Evolutionary conservation across 148 eudicot species (phyloP).

Genomic region (Polygonum maritimum): DNA sequence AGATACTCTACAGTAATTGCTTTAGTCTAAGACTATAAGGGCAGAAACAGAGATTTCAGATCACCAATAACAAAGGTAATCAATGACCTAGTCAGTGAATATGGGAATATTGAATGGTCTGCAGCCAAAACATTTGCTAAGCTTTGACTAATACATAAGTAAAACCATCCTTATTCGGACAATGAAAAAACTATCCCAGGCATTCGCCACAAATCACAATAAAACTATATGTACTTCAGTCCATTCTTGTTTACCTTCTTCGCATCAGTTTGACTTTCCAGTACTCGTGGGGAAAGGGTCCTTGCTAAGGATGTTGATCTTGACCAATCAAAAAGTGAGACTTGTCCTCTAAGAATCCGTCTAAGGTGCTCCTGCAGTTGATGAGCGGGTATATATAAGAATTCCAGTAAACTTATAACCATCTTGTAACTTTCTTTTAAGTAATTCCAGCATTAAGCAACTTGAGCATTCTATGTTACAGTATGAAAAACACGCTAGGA

Average conservation of each 20-base stretch:
- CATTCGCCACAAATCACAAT: neutral
- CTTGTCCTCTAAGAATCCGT: slow-evolving; percentile 96
- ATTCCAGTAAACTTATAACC: neutral
- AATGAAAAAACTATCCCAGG: neutral
- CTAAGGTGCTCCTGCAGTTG: slow-evolving; percentile 79
- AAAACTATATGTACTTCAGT: neutral
- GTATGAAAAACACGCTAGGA: no score
- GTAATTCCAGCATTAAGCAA: neutral
- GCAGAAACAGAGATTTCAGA: neutral
- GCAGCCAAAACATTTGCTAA: neutral
- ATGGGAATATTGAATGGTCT: neutral
- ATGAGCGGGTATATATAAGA: neutral
- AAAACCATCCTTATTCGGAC: neutral
- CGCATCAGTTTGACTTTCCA: slow-evolving; percentile 97
- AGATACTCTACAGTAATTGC: neutral
- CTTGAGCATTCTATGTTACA: neutral
- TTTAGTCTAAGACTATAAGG: neutral
- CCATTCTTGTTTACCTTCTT: slow-evolving; percentile 53
- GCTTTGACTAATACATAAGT: neutral
- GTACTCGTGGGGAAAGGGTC: slow-evolving; percentile 86
- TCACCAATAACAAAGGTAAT: neutral
- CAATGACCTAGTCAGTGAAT: neutral
- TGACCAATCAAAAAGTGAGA: slow-evolving; percentile 96
- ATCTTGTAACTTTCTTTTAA: neutral
- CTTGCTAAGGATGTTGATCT: slow-evolving; percentile 89